Evolutionary conservation across 768 basidiomycete species (phyloP).

Genomic region (Lactarius indigo): DNA sequence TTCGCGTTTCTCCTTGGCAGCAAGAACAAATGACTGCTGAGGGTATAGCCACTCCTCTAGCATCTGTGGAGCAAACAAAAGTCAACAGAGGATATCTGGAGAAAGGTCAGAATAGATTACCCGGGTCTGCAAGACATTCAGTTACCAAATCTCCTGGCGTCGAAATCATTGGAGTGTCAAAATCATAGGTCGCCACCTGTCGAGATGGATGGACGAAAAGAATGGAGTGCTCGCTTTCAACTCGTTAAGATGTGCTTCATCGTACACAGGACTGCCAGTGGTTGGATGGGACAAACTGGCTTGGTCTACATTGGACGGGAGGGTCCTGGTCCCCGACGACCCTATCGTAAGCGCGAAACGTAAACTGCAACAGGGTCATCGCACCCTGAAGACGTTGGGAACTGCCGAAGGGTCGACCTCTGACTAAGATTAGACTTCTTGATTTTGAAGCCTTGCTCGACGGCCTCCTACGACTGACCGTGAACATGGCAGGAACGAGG

Average conservation of each 20-base stretch:
- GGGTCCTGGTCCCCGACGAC: background rate
- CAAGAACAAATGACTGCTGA: slow-evolving; percentile 66
- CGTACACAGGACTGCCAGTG: slow-evolving; percentile 60
- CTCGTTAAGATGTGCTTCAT: slow-evolving; percentile 67
- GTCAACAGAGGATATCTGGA: slow-evolving; percentile 23
- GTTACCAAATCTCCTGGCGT: slow-evolving; percentile 30
- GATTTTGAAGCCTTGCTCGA: slow-evolving; percentile 66
- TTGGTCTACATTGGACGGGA: slow-evolving; percentile 14
- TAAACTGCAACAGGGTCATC: slow-evolving; percentile 4
- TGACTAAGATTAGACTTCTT: slow-evolving; percentile 78
- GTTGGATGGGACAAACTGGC: slow-evolving; percentile 31
- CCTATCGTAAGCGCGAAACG: slow-evolving; percentile 4
- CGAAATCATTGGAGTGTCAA: slow-evolving; percentile 45
- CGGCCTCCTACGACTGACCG: slow-evolving; percentile 46
- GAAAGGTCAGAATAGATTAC: slow-evolving; percentile 27
- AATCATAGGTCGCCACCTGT: slow-evolving; percentile 43
- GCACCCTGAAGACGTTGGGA: slow-evolving; percentile 38
- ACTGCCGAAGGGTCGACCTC: slow-evolving; percentile 55
- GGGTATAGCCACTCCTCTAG: slow-evolving; percentile 51
- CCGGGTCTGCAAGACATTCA: slow-evolving; percentile 7
- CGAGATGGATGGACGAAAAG: slow-evolving; percentile 42
- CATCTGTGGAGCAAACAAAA: slow-evolving; percentile 30
- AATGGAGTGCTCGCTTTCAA: slow-evolving; percentile 75
- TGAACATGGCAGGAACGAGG: background rate
- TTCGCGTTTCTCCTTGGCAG: slow-evolving; percentile 74